Percentiles rank a stretch among this genome's conserved stretches.
These are phyloP conservation scores for Chlamydomonas sphaeroides DNA, from an alignment of 139 green algal genomes.

Conservation along the genomic window DNA sequence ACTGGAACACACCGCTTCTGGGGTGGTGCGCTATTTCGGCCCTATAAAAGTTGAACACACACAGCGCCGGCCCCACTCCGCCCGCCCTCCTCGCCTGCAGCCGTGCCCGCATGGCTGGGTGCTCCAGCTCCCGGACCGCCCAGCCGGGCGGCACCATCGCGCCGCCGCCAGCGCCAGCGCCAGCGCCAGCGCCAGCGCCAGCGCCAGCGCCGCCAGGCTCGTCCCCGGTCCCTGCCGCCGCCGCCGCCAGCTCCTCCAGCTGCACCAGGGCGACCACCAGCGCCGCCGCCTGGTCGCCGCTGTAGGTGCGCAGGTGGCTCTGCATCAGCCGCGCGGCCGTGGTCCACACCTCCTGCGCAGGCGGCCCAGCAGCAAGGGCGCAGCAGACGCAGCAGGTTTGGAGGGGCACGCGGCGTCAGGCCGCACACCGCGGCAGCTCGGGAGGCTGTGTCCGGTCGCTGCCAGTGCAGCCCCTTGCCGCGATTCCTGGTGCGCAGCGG, in stretches of 20 bases:
- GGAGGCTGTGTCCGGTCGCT: neutral
- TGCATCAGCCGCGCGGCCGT: neutral
- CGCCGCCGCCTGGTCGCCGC: neutral
- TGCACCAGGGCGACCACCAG: constrained; percentile 4
- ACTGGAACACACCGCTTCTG: no score
- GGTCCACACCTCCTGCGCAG: neutral
- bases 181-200: neutral
- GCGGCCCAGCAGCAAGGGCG: neutral
- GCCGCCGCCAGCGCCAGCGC: neutral
- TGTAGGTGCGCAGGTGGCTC: neutral
- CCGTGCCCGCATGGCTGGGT: neutral
- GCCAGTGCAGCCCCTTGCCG: neutral
- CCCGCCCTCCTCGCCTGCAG: no score
- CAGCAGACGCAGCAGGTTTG: no score
- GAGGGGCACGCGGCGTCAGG: no score
- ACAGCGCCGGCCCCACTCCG: no score
- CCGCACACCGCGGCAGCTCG: no score
- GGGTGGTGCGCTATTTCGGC: no score
- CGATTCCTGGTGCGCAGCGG: neutral
- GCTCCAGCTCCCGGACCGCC: constrained; percentile 5
- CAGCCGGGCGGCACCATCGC: no score
- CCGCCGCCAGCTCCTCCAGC: neutral
- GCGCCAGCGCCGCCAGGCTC: neutral
- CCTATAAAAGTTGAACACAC: no score
- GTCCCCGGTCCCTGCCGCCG: neutral